Conservation (phyloP, 148 eudicot species). For the Simmondsia chinensis region DNA sequence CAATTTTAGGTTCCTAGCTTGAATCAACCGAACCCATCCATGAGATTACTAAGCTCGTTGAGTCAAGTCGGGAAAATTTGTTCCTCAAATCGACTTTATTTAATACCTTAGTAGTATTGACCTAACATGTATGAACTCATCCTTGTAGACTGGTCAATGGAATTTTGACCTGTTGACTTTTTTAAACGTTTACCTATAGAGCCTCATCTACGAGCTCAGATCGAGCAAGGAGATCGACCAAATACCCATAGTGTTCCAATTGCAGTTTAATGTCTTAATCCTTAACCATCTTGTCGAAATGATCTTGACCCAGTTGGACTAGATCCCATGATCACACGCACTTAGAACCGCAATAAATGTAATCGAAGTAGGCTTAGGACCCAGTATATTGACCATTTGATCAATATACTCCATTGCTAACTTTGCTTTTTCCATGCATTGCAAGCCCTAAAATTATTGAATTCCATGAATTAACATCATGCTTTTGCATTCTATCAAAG, state of each 20-base stretch:
- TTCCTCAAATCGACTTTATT: too few species aligned
- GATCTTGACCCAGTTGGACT: slow-evolving; percentile 44
- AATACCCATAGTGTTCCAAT: slow-evolving; percentile 72
- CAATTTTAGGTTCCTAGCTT: too few species aligned
- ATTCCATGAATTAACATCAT: slow-evolving; percentile 69
- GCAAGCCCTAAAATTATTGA: slow-evolving; percentile 60
- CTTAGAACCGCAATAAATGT: slow-evolving; percentile 62
- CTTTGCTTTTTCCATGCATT: slow-evolving; percentile 38
- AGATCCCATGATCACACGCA: slow-evolving; percentile 68
- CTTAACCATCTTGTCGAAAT: slow-evolving; percentile 43
- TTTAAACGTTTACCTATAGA: too few species aligned
- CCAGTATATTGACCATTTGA: slow-evolving; percentile 33
- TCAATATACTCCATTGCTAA: slow-evolving; percentile 36
- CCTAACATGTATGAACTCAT: too few species aligned
- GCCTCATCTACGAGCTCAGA: slow-evolving; percentile 58
- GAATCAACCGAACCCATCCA: too few species aligned
- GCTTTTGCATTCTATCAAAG: slow-evolving; percentile 41
- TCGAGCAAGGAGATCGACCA: slow-evolving; percentile 71
- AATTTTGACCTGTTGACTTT: too few species aligned
- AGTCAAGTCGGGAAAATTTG: too few species aligned
- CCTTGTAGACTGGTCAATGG: too few species aligned
- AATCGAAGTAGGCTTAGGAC: slow-evolving; percentile 50
- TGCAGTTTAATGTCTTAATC: slow-evolving; percentile 50
- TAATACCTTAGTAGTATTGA: too few species aligned
- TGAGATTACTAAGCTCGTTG: too few species aligned